Evolutionary conservation across 1,284 basidiomycete genomes (phyloP).

Genomic region (Tilletia horrida): DNA sequence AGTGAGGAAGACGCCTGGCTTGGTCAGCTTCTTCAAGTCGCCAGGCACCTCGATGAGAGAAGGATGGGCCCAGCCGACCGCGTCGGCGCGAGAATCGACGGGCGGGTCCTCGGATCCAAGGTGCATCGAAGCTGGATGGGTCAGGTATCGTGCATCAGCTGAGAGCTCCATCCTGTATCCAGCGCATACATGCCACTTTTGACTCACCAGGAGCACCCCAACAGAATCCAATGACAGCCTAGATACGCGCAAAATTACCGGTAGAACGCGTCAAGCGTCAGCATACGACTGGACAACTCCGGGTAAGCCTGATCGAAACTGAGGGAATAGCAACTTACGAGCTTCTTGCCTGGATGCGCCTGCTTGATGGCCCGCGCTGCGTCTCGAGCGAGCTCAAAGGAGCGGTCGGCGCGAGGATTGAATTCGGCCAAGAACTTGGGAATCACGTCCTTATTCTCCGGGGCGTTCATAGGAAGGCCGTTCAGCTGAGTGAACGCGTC

Average conservation of each 20-base stretch:
- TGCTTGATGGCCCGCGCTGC: background rate
- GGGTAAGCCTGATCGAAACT: too few relatives aligned
- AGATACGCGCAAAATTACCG: background rate
- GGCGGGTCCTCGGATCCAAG: slow-evolving; percentile 20
- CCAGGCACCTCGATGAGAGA: slow-evolving; percentile 21
- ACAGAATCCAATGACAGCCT: slow-evolving; percentile 5
- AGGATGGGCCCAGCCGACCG: slow-evolving; percentile 33
- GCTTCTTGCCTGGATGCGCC: background rate
- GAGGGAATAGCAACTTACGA: slow-evolving; percentile 6
- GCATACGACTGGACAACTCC: too few relatives aligned
- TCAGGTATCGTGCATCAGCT: too few relatives aligned
- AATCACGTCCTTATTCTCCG: background rate
- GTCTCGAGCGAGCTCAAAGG: background rate
- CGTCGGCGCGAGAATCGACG: slow-evolving; percentile 23
- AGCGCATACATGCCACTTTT: background rate
- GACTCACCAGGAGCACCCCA: slow-evolving; percentile 14
- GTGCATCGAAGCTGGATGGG: background rate
- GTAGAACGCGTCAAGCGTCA: background rate
- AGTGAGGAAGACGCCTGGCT: slow-evolving; percentile 25
- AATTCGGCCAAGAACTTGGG: slow-evolving; percentile 1
- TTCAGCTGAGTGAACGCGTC: slow-evolving; percentile 1
- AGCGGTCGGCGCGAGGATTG: background rate
- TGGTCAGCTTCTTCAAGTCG: slow-evolving; percentile 25
- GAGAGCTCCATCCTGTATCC: too few relatives aligned
- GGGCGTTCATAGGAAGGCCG: background rate